Evolutionary conservation across 257 asterid genomes (phyloP).

Genomic region (Solanum gandarillasii): DNA sequence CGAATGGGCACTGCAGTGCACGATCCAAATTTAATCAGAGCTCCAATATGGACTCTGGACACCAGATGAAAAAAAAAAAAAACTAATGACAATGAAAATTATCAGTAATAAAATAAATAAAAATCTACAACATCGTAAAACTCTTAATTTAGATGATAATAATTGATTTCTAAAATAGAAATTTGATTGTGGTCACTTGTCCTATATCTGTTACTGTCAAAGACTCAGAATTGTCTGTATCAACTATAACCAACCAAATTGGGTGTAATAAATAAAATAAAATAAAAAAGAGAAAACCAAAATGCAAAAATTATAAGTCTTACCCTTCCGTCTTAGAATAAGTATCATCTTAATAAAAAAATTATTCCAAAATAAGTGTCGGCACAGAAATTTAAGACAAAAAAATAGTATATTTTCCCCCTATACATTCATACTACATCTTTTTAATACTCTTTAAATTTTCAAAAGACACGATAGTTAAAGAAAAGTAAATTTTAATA

Average conservation of each 20-base stretch:
- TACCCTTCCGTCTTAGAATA: neutral
- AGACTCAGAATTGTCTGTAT: neutral
- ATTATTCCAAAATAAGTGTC: neutral
- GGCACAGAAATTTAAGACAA: neutral
- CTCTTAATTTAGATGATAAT: neutral
- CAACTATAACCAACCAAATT: neutral
- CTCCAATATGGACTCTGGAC: rapidly evolving
- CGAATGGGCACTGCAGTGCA: rapidly evolving
- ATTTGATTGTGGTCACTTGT: neutral
- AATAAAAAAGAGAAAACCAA: neutral
- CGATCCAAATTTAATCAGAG: too few species aligned
- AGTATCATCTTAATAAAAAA: too few species aligned
- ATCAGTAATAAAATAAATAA: too few species aligned
- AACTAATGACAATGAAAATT: too few species aligned
- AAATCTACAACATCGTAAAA: too few species aligned
- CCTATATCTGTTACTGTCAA: neutral
- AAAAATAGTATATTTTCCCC: too few species aligned
- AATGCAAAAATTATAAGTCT: neutral
- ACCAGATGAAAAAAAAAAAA: too few species aligned
- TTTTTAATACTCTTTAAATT: too few species aligned
- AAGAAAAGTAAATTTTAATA: too few species aligned
- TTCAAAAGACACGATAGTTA: neutral
- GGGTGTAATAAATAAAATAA: neutral
- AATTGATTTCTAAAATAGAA: neutral
- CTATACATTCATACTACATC: neutral